phyloP scores from a whole-genome alignment of 2,329 filamentous ascomycete genomes.

The Aquanectria penicillioides region DNA sequence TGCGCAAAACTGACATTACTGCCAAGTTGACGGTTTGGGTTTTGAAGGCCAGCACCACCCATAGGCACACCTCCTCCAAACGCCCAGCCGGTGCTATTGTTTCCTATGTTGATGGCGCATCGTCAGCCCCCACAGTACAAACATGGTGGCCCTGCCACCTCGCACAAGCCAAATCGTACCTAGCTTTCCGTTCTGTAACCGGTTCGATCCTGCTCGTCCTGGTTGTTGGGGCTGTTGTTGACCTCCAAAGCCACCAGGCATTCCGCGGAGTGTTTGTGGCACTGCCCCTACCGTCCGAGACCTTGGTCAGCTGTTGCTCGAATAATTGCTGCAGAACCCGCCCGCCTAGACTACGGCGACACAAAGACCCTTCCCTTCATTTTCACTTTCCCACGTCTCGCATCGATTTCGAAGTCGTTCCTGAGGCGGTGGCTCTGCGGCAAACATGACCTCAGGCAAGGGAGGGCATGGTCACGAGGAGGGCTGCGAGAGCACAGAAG shows the following conservation, averaged over 20 bases:
- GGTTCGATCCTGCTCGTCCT: slow-evolving; percentile 64
- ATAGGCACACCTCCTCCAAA: slow-evolving; percentile 72
- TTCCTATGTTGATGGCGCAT: slow-evolving; percentile 49
- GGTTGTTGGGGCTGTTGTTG: slow-evolving; percentile 67
- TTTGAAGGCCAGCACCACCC: slow-evolving; percentile 64
- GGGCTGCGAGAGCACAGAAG: slow-evolving; percentile 24
- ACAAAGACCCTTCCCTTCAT: slow-evolving; percentile 3
- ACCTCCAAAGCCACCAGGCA: slow-evolving; percentile 68
- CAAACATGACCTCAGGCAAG: slow-evolving; percentile 28
- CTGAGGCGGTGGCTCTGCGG: slow-evolving; percentile 25
- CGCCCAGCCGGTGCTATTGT: slow-evolving; percentile 67
- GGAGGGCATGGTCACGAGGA: slow-evolving; percentile 27
- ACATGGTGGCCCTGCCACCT: slow-evolving; percentile 14
- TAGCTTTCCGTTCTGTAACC: slow-evolving; percentile 73
- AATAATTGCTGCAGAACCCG: slow-evolving; percentile 27
- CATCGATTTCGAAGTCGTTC: slow-evolving; percentile 22
- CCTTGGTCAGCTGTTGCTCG: slow-evolving; percentile 42
- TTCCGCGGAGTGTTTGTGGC: slow-evolving; percentile 70
- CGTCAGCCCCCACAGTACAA: slow-evolving; percentile 33
- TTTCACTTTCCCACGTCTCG: slow-evolving; percentile 26
- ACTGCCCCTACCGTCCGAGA: slow-evolving; percentile 59
- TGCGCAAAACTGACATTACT: slow-evolving; percentile 74
- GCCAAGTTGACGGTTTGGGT: slow-evolving; percentile 63
- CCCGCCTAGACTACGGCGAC: slow-evolving; percentile 15
- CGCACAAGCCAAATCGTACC: slow-evolving; percentile 51